Base-by-base conservation (phyloP, 1,284 basidiomycete species). In the Ustilago trichophora region DNA sequence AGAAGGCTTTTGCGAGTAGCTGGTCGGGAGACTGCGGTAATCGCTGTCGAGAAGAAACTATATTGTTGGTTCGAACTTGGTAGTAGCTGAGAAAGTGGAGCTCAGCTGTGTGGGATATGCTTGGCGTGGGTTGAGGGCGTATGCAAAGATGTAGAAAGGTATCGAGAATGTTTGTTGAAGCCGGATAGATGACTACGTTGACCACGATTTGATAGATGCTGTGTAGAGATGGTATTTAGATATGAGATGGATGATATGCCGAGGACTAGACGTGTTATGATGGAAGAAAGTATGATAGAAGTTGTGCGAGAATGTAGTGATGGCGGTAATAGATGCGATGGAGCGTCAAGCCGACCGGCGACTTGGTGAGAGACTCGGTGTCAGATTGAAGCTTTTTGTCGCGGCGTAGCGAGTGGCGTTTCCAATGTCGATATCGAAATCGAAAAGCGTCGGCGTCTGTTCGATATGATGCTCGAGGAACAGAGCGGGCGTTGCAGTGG, bases 291-390 rank as follows among this genome's bases (percentile, higher is more conserved):
- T 9, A 16, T 25, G 26, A 10, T n/a, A 18, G 2, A 15, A 29
- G 12, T 15, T 15, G 21, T 22, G n/a, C 18, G 29, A 26, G 27
- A 13, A 29, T 7, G 27, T 29, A 13, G 27, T 7, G 27, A 13
- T 29, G 7, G 26, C n/a, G 15, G 31, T n/a, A n/a, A n/a, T n/a
- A n/a, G n/a, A 35, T 40, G 31, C 36, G 15, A 5, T 25, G 9
- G 37, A 22, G 31, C 13, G 33, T 35, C 29, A 44, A 53, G 57
- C 45, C 50, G 57, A 42, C 50, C 50, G 35, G 57, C 57, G 57
- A 53, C 50, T 43, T 43, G 44, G 22, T n/a, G 24, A 21, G 32
- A 25, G 18, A 11, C 11, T 38, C 8, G 6, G 34, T 35, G 34
- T 19, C 18, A 7, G 21, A 37, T 12, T 24, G n/a, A 25, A n/a